A percentile compares a stretch with the other conserved stretches of the same genome.
Evolutionary conservation across 148 eudicot genomes (phyloP).

Genomic region (Camellia japonica): DNA sequence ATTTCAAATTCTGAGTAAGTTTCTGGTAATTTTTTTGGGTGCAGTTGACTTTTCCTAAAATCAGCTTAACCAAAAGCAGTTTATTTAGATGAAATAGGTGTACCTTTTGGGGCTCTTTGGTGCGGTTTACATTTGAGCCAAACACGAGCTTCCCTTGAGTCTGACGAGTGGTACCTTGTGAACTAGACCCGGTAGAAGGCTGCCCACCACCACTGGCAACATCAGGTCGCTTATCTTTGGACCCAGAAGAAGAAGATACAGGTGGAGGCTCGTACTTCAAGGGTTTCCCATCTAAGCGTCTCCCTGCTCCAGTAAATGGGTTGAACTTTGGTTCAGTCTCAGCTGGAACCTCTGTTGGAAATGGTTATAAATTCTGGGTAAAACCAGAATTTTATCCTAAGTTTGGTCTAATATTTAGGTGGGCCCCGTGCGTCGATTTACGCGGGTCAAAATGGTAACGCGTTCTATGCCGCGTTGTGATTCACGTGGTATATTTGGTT

Average conservation of each 20-base stretch:
- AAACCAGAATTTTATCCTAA: too few relatives aligned
- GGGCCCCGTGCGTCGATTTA: too few relatives aligned
- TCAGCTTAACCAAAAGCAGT: too few relatives aligned
- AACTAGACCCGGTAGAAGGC: constrained; percentile 51
- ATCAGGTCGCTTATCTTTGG: constrained; percentile 53
- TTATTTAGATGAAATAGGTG: neutral
- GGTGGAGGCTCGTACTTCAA: constrained; percentile 45
- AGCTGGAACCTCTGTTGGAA: constrained; percentile 49
- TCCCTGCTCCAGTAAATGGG: constrained; percentile 74
- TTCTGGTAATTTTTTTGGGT: neutral
- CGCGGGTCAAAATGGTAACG: too few relatives aligned
- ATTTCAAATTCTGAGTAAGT: too few relatives aligned
- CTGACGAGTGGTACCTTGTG: constrained; percentile 58
- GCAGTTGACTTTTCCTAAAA: neutral
- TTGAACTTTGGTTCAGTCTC: constrained; percentile 78
- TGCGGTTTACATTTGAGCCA: constrained; percentile 57
- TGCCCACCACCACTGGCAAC: constrained; percentile 32
- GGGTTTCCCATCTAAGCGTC: constrained; percentile 17
- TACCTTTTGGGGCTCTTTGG: constrained; percentile 61
- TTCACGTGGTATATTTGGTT: too few relatives aligned
- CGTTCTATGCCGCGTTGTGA: too few relatives aligned
- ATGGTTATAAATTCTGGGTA: too few relatives aligned
- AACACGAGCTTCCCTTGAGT: constrained; percentile 92
- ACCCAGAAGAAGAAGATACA: constrained; percentile 34
- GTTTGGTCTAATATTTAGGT: too few relatives aligned